Conservation (phyloP, 176 grass and related monocot species). For the Elymus sibiricus region DNA sequence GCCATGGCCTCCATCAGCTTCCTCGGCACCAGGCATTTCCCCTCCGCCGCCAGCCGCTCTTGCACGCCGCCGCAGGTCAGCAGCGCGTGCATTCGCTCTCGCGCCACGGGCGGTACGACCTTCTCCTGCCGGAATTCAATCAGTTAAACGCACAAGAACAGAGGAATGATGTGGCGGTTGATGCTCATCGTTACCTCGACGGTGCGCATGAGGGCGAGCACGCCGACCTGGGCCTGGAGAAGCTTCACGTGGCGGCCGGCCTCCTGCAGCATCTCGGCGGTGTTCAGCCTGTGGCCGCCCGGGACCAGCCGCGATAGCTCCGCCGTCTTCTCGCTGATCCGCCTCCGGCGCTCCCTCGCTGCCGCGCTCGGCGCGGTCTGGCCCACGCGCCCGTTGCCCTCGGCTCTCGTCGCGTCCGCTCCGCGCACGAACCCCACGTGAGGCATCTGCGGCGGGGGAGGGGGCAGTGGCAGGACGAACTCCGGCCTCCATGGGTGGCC, state of each 20-base stretch:
- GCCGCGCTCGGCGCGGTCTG: slow-evolving; percentile 37
- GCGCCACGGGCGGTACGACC: slow-evolving; percentile 4
- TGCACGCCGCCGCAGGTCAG: slow-evolving; percentile 42
- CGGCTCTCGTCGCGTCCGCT: background rate
- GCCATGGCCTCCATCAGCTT: slow-evolving; percentile 35
- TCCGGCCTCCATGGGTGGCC: background rate
- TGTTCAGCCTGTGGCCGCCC: slow-evolving; percentile 61
- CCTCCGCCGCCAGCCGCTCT: slow-evolving; percentile 47
- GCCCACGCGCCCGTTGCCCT: background rate
- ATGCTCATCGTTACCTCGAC: slow-evolving; percentile 30
- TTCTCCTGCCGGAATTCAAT: background rate
- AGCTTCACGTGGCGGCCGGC: slow-evolving; percentile 64
- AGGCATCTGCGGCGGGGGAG: background rate
- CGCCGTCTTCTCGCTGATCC: slow-evolving; percentile 76
- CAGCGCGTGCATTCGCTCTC: slow-evolving; percentile 41
- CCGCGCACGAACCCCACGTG: background rate
- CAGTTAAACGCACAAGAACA: background rate
- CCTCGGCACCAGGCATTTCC: slow-evolving; percentile 59
- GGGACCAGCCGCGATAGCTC: slow-evolving; percentile 69
- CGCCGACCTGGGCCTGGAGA: slow-evolving; percentile 68
- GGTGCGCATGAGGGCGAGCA: slow-evolving; percentile 55
- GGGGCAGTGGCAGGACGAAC: background rate
- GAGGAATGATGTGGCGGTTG: background rate
- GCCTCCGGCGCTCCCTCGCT: slow-evolving; percentile 70
- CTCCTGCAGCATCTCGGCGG: slow-evolving; percentile 74